These are phyloP conservation scores for Lineolata rhizophorae DNA, from an alignment of 495 filamentous ascomycete genomes.

Conservation along the genomic window DNA sequence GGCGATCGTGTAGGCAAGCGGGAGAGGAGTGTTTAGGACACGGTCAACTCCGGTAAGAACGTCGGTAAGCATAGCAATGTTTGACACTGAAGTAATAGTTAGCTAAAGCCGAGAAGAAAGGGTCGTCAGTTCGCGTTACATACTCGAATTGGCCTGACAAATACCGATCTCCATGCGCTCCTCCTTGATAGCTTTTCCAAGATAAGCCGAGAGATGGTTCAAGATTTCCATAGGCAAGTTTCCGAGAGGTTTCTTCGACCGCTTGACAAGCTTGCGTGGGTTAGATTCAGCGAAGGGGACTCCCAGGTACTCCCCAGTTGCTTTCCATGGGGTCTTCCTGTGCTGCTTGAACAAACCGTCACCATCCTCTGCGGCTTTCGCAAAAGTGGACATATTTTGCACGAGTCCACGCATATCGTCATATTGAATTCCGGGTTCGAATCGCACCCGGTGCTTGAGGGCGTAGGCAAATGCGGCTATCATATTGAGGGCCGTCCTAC, in stretches of 20 bases:
- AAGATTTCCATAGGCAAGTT: slow-evolving; percentile 17
- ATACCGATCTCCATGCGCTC: slow-evolving; percentile 1
- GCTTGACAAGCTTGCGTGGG: slow-evolving; percentile 14
- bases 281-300: slow-evolving; percentile 15
- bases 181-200: slow-evolving; percentile 24
- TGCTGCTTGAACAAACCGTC: slow-evolving; percentile 21
- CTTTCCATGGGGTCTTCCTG: slow-evolving; percentile 12
- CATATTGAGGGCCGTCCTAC: slow-evolving; percentile 54
- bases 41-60: slow-evolving; percentile 53
- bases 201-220: slow-evolving; percentile 13
- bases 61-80: slow-evolving; percentile 43
- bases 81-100: slow-evolving; percentile 9
- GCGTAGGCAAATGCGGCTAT: slow-evolving; percentile 55
- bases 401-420: slow-evolving; percentile 37
- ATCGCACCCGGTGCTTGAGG: slow-evolving; percentile 72
- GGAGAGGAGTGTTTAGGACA: slow-evolving; percentile 66
- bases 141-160: not conserved
- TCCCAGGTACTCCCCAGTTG: slow-evolving; percentile 11
- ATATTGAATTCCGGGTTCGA: slow-evolving; percentile 66
- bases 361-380: slow-evolving; percentile 38
- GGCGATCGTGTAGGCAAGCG: slow-evolving; percentile 65
- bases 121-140: not conserved
- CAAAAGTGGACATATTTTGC: slow-evolving; percentile 43
- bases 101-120: slow-evolving; percentile 13
- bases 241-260: slow-evolving; percentile 15